Conservation (phyloP, 495 filamentous ascomycete genomes). For the Talaromyces stipitatus region DNA sequence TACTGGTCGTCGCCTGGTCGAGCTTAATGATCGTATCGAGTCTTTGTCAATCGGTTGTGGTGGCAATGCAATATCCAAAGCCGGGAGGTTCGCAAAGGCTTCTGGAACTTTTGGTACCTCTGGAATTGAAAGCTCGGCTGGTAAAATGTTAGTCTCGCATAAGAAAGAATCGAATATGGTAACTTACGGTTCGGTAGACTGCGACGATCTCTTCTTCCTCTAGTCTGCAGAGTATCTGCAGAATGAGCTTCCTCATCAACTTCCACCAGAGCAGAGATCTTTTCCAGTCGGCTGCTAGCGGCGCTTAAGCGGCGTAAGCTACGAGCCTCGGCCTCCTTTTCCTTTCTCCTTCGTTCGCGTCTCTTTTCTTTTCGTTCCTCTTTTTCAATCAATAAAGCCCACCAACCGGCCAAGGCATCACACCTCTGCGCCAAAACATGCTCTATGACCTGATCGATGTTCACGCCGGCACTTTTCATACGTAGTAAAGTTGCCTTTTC, state of each 20-base stretch:
- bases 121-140: conserved; percentile 42
- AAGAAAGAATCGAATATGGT: not conserved
- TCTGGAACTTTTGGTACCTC: conserved; percentile 73
- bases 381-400: conserved; percentile 91
- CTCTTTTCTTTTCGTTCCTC: conserved; percentile 84
- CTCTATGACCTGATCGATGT: conserved; percentile 90
- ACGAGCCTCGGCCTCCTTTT: conserved; percentile 74
- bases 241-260: conserved; percentile 63
- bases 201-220: conserved; percentile 49
- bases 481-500: conserved; percentile 88
- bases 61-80: conserved; percentile 39
- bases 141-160: not conserved
- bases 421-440: conserved; percentile 86
- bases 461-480: conserved; percentile 91
- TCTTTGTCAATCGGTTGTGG: conserved; percentile 73
- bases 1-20: conserved; percentile 62
- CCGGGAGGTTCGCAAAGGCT: conserved; percentile 17
- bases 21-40: conserved; percentile 60
- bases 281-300: conserved; percentile 76
- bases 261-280: conserved; percentile 63
- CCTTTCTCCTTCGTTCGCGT: conserved; percentile 76
- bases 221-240: conserved; percentile 25
- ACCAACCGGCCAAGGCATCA: conserved; percentile 90
- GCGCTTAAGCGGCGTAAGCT: conserved; percentile 74
- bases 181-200: conserved; percentile 36